phyloP scores from a whole-genome alignment of 495 filamentous ascomycete species.

The Copromyces sp. region DNA sequence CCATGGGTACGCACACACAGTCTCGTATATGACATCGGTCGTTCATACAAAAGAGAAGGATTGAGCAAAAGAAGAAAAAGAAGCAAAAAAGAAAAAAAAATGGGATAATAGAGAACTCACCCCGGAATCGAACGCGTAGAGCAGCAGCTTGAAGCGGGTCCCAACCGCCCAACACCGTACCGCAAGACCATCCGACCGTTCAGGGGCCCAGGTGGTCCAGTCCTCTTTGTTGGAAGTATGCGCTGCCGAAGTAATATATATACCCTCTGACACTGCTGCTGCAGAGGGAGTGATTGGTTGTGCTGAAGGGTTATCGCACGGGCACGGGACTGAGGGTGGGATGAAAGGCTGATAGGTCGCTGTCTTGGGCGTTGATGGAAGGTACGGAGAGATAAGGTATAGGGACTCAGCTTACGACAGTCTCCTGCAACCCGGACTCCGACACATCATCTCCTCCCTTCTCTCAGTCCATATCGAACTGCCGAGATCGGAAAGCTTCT shows the following conservation, averaged over 20 bases:
- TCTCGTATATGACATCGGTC: not conserved
- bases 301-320: too few species aligned
- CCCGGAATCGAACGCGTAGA: too few species aligned
- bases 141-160: not conserved
- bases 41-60: not conserved
- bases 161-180: not conserved
- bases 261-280: too few species aligned
- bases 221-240: too few species aligned
- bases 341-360: too few species aligned
- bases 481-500: conserved; percentile 45
- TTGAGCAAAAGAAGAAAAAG: not conserved
- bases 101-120: too few species aligned
- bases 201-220: not conserved
- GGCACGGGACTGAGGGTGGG: too few species aligned
- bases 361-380: not conserved
- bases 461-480: conserved; percentile 42
- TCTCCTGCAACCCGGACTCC: not conserved
- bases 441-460: not conserved
- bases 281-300: too few species aligned
- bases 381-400: not conserved
- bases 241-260: too few species aligned
- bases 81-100: not conserved
- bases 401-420: not conserved
- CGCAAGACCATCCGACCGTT: not conserved
- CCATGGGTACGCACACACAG: not conserved